These are phyloP conservation scores for Fusarium sp. DNA, from an alignment of 2,329 filamentous ascomycete genomes.

Conservation along the genomic window DNA sequence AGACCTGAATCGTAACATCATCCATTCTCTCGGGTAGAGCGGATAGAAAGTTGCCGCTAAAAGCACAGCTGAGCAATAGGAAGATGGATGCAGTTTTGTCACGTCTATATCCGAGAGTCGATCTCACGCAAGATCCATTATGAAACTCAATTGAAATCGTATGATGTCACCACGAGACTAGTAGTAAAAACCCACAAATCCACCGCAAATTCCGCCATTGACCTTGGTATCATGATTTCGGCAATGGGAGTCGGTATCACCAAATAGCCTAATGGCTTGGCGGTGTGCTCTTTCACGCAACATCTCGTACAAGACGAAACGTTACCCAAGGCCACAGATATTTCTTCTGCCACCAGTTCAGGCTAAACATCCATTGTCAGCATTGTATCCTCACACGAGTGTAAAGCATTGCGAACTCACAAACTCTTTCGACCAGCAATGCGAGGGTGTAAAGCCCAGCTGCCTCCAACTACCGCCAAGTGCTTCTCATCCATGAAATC, in stretches of 20 bases:
- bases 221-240: conserved; percentile 11
- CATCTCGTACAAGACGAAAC: conserved; percentile 24
- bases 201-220: conserved; percentile 12
- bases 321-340: conserved; percentile 36
- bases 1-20: conserved; percentile 10
- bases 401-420: not conserved
- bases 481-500: conserved; percentile 41
- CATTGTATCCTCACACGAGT: accelerated
- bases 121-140: conserved; percentile 6
- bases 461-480: conserved; percentile 22
- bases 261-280: not conserved
- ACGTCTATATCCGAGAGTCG: conserved; percentile 27
- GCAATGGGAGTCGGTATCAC: conserved; percentile 15
- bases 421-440: conserved; percentile 31
- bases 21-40: conserved; percentile 20
- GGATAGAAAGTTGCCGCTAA: conserved; percentile 24
- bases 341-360: conserved; percentile 41
- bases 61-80: conserved; percentile 4
- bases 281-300: not conserved
- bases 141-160: conserved; percentile 33
- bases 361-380: conserved; percentile 5
- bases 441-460: conserved; percentile 33
- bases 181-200: conserved; percentile 20
- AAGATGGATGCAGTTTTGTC: not conserved
- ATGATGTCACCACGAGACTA: conserved; percentile 38